These are phyloP conservation scores for Candolleomyces eurysporus DNA, from an alignment of 768 basidiomycete species.

Conservation along the genomic window DNA sequence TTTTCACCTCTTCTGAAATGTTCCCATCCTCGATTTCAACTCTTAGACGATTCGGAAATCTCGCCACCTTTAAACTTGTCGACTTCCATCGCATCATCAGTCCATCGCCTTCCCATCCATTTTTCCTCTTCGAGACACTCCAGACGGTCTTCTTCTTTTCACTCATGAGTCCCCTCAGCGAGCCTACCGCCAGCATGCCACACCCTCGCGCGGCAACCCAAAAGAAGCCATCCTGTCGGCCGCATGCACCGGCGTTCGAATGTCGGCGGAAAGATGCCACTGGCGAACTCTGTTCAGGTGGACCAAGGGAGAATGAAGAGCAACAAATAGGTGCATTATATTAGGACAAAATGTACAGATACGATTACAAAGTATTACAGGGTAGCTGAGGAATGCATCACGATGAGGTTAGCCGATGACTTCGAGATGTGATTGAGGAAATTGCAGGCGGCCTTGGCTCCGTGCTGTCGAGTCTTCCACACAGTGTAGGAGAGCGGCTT, in stretches of 20 bases:
- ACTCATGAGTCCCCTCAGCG: constrained; percentile 62
- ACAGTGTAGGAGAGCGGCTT: too few species aligned
- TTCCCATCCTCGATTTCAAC: constrained; percentile 57
- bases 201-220: constrained; percentile 57
- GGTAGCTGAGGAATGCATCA: too few species aligned
- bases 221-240: constrained; percentile 86
- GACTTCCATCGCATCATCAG: constrained; percentile 70
- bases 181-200: constrained; percentile 68
- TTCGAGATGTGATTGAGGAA: too few species aligned
- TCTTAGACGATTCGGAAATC: constrained; percentile 43
- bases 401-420: too few species aligned
- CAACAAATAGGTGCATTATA: too few species aligned
- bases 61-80: constrained; percentile 54
- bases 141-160: constrained; percentile 68
- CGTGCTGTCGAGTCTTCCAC: too few species aligned
- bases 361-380: too few species aligned
- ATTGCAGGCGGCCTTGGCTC: too few species aligned
- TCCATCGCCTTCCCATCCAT: constrained; percentile 58
- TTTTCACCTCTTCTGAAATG: constrained; percentile 71
- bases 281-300: too few species aligned
- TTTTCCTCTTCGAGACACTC: constrained; percentile 71
- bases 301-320: too few species aligned
- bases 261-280: constrained; percentile 61
- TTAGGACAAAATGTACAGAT: too few species aligned
- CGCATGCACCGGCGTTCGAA: constrained; percentile 95